Evolutionary conservation across 1,284 basidiomycete species (phyloP).

Genomic region (Tylopilus sp.): DNA sequence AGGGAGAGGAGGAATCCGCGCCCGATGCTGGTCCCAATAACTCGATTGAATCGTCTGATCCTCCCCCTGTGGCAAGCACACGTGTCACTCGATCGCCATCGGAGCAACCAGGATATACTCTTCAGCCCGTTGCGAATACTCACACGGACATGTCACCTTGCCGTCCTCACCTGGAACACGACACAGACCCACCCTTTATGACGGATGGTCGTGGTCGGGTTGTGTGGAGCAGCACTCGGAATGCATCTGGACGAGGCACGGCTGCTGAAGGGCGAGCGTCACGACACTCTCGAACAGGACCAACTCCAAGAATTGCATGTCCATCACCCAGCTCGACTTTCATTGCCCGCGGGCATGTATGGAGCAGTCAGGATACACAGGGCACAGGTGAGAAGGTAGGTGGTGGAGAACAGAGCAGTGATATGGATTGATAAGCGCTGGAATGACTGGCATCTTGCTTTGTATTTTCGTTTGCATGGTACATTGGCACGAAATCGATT

Average conservation of each 20-base stretch:
- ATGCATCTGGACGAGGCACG: constrained; percentile 19
- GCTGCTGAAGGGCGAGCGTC: constrained; percentile 17
- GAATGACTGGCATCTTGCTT: neutral
- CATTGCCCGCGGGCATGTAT: constrained; percentile 40
- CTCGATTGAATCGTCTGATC: constrained; percentile 3
- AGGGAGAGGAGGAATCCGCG: constrained; percentile 30
- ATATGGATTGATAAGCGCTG: constrained; percentile 11
- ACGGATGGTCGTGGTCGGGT: constrained; percentile 50
- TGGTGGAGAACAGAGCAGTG: constrained; percentile 15
- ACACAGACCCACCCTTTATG: constrained; percentile 55
- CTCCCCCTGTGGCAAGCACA: neutral
- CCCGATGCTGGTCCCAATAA: neutral
- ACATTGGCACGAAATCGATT: neutral
- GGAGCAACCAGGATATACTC: constrained; percentile 1
- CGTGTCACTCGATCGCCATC: neutral
- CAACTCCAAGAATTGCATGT: constrained; percentile 18
- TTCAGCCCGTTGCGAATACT: constrained; percentile 1
- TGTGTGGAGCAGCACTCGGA: constrained; percentile 51
- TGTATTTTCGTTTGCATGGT: constrained; percentile 19
- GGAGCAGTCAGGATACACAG: constrained; percentile 23
- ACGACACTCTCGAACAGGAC: constrained; percentile 20
- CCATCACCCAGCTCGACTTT: constrained; percentile 18
- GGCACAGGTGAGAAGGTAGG: constrained; percentile 17
- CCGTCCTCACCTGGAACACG: constrained; percentile 29
- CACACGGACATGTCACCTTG: constrained; percentile 5